Evolutionary conservation across 257 asterid genomes (phyloP).

Genomic region (Primulina huaijiensis): DNA sequence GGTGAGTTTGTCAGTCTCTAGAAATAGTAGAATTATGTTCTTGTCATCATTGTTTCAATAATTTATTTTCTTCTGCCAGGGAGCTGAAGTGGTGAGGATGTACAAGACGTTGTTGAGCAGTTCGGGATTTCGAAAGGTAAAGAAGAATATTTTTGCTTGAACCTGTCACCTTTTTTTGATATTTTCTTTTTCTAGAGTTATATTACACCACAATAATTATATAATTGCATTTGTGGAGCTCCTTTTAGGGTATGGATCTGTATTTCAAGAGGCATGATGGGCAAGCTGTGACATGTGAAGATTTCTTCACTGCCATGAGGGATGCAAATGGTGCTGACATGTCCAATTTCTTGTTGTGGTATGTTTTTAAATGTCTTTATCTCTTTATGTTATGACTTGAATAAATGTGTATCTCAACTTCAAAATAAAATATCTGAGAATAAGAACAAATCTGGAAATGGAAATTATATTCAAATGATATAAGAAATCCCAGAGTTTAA

Average conservation of each 20-base stretch:
- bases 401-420: too few species aligned
- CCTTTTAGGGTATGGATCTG: slow-evolving; percentile 71
- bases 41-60: slow-evolving; percentile 7
- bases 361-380: slow-evolving; percentile 21
- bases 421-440: too few species aligned
- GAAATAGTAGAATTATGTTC: background rate
- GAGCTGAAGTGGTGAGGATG: slow-evolving; percentile 93
- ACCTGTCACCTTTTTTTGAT: background rate
- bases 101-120: slow-evolving; percentile 72
- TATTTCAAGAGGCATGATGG: slow-evolving; percentile 82
- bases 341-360: slow-evolving; percentile 84
- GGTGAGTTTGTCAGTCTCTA: background rate
- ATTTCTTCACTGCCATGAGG: slow-evolving; percentile 89
- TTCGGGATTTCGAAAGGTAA: slow-evolving; percentile 74
- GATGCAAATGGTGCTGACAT: slow-evolving; percentile 91
- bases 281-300: slow-evolving; percentile 86
- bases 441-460: too few species aligned
- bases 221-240: too few species aligned
- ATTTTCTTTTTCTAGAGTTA: too few species aligned
- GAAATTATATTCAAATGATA: too few species aligned
- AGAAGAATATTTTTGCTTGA: slow-evolving; percentile 13
- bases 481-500: too few species aligned
- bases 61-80: slow-evolving; percentile 33
- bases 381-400: background rate
- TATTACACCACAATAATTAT: too few species aligned